Base-by-base conservation (phyloP, 306 rosid species). In the Cucurbita ficifolia region DNA sequence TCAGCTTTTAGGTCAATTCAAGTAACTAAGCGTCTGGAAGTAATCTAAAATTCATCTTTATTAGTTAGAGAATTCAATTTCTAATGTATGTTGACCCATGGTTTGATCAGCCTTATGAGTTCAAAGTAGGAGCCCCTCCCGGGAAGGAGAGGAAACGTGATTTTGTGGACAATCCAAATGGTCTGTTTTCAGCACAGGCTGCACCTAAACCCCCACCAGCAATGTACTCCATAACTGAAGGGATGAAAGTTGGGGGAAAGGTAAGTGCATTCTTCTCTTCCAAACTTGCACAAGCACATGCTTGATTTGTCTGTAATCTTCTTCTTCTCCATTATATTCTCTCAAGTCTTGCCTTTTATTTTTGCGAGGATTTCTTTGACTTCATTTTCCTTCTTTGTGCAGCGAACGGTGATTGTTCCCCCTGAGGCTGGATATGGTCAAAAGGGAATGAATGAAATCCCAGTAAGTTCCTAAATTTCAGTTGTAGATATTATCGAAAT, bases 61-160 rank as follows among this genome's bases (percentile, higher is more conserved):
- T 36, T 45, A 12, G 39, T 46, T 14, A 46, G 19, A 65, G 38
- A 6, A 48, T 22, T 46, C 42, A 45, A 45, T 45, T 68, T 68
- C 40, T 45, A 46, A 68, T 24, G 73, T 68, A 22, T 46, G 22
- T 10, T 46, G 35, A 13, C 21, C 54, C 38, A 55, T 78, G 85
- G 67, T 85, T 55, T 77, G 46, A 72, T 69, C 79, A 92, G 96
- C 97, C 96, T 13, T 94, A 94, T 45, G 89, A 76, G 80, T 94
- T 94, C 91, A 86, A 46, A 83, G 97, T 94, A 67, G 98, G 96
- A 72, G 85, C 93, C 76, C 83, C 88, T 17, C 90, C 98, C 0
- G 98, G 98, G 53, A 94, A 89, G 83, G 98, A 94, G 80, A 84
- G 98, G 87, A 94, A 90, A 78, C 90, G 97, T 14, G 97, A 90